Base-by-base conservation (phyloP, 371 early-diverging fungal genomes). In the Globomyces sp. region DNA sequence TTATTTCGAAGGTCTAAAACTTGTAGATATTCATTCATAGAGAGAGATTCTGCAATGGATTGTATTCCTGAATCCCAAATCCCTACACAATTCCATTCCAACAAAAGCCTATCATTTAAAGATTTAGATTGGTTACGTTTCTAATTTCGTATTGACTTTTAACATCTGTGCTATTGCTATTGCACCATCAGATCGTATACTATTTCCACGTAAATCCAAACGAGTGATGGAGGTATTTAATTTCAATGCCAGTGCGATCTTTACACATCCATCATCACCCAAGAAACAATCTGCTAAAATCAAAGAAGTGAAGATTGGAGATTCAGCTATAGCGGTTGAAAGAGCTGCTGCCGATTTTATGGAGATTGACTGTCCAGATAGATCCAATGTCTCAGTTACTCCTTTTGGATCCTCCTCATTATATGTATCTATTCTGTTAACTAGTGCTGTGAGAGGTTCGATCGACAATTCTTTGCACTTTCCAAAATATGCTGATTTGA, bases 61-160 rank as follows among this genome's bases (percentile, higher is more conserved):
- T 67, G 66, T 8, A 81, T 62, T 9, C 79, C 83, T 6, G 70
- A 58, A 49, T 84, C 80, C 82, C 85, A 84, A 43, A 84, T 74
- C 1, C 85, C 85, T 36, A 84, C 66, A 66, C 79, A 79, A 67
- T 84, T 84, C 85, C 85, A 84, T 64, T 84, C 85, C 11, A 84
- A 67, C 2, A 69, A 41, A 41, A 84, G 60, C 49, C 69, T 64
- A 24, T 24, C 24, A 24, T 24, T 24, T 24, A 24, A 24, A 24
- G 24, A 24, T 24, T 24, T 24, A 24, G 24, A 24, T 24, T 24
- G 24, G 24, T 24, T 24, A 24, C 24, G 24, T 24, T 55, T 77
- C 69, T 2, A 84, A 55, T 4, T 71, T 37, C 2, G 67, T 39
- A 65, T 78, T 81, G 49, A 80, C 69, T 58, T 78, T 78, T 1